Conservation (phyloP, 768 basidiomycete genomes). For the Collybia mongolica region DNA sequence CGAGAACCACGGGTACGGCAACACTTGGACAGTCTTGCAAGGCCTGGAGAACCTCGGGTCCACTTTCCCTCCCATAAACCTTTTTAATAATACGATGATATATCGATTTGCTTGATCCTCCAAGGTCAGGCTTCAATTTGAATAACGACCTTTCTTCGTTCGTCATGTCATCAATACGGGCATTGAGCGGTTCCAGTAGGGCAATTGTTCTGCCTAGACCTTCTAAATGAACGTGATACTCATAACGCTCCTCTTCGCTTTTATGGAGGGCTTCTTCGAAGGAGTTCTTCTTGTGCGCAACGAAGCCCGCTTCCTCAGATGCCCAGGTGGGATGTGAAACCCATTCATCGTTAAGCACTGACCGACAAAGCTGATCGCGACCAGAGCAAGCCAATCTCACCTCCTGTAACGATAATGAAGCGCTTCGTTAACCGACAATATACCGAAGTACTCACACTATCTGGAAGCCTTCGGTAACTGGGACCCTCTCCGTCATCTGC, state of each 20-base stretch:
- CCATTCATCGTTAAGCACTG: constrained; percentile 97
- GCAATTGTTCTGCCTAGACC: constrained; percentile 89
- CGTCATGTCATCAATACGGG: constrained; percentile 85
- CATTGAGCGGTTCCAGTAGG: constrained; percentile 83
- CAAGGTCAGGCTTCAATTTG: constrained; percentile 83
- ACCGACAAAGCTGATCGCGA: constrained; percentile 90
- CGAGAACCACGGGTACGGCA: constrained; percentile 88
- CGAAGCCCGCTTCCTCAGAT: constrained; percentile 92
- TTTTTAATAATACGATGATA: constrained; percentile 94
- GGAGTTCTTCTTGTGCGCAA: constrained; percentile 93
- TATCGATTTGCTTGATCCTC: constrained; percentile 82
- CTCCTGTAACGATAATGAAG: constrained; percentile 54
- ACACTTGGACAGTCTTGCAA: constrained; percentile 91
- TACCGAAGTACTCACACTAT: constrained; percentile 61
- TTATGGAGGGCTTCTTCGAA: constrained; percentile 96
- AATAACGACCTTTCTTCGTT: constrained; percentile 81
- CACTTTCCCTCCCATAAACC: constrained; percentile 83
- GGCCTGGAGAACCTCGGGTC: constrained; percentile 75
- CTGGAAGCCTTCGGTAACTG: constrained; percentile 88
- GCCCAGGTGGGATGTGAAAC: constrained; percentile 99
- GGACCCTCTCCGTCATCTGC: constrained; percentile 88
- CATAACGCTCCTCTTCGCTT: constrained; percentile 97
- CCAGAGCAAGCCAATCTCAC: constrained; percentile 88
- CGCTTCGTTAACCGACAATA: not conserved
- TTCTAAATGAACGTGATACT: constrained; percentile 95